Evolutionary conservation across 345 rosid species (phyloP).

Genomic region (Bruguiera gymnorhiza): DNA sequence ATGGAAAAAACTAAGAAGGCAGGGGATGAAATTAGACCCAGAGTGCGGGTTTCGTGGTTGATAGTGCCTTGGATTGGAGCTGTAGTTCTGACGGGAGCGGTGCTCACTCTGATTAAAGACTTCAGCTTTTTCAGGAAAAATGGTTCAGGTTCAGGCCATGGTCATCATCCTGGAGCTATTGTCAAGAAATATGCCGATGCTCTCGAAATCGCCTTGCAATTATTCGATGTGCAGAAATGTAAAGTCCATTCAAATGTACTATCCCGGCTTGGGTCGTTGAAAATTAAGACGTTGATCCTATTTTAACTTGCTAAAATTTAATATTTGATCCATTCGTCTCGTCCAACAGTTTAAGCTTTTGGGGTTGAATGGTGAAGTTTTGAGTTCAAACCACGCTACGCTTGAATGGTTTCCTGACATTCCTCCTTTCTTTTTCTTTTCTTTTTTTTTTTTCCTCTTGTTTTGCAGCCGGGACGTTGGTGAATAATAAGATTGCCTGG

Average conservation of each 20-base stretch:
- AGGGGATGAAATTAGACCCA: slow-evolving; percentile 7
- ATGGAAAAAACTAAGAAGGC: slow-evolving; percentile 15
- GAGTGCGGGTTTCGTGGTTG: slow-evolving; percentile 25
- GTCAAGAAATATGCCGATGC: slow-evolving; percentile 42
- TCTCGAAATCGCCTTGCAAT: slow-evolving; percentile 44
- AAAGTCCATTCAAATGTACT: neutral
- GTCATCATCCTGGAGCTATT: slow-evolving; percentile 18
- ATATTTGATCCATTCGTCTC: too few species aligned
- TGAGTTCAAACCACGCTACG: too few species aligned
- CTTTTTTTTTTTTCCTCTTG: neutral
- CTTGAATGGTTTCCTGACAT: too few species aligned
- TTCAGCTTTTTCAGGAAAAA: slow-evolving; percentile 17
- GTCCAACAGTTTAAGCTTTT: too few species aligned
- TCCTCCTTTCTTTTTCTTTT: too few species aligned
- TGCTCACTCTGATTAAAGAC: slow-evolving; percentile 23
- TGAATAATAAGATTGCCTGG: slow-evolving; percentile 22
- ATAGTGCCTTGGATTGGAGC: slow-evolving; percentile 22
- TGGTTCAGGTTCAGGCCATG: neutral
- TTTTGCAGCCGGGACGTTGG: slow-evolving; percentile 18
- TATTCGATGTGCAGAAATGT: slow-evolving; percentile 62
- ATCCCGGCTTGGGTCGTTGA: neutral
- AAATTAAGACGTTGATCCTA: neutral
- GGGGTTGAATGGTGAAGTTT: too few species aligned
- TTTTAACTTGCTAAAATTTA: too few species aligned
- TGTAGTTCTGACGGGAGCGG: slow-evolving; percentile 24